phyloP scores from a whole-genome alignment of 441 rosid species.

The Arabidopsis lyrata region DNA sequence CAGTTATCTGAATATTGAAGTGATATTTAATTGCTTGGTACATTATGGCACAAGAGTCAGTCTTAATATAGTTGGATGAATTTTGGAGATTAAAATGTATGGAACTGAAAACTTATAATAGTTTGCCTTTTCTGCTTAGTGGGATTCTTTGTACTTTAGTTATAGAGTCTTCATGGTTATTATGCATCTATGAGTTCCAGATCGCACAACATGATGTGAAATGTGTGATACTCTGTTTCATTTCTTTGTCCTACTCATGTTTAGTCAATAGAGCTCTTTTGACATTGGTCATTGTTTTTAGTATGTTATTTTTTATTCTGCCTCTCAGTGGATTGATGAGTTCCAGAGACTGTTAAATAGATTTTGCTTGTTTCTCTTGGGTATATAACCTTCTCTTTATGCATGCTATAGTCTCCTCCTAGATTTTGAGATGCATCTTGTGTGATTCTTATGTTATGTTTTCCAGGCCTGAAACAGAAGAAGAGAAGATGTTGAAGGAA shows the following conservation, averaged over 20 bases:
- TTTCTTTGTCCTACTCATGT: not conserved
- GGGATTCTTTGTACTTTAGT: not conserved
- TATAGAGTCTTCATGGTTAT: not conserved
- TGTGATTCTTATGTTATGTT: conserved; percentile 18
- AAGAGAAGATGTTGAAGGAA: conserved; percentile 75
- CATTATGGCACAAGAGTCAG: not conserved
- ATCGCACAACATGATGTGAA: not conserved
- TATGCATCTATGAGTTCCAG: not conserved
- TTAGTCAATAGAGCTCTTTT: not conserved
- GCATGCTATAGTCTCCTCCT: conserved; percentile 5
- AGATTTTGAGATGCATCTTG: not conserved
- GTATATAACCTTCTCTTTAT: not conserved
- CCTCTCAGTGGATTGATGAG: not conserved
- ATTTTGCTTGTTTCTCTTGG: not conserved
- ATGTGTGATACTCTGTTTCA: not conserved
- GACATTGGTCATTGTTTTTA: not conserved
- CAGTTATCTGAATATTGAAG: conserved; percentile 9
- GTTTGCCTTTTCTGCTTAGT: not conserved
- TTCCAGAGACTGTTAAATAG: not conserved
- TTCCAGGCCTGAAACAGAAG: conserved; percentile 86
- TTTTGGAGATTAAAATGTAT: not conserved
- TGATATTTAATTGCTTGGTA: not conserved
- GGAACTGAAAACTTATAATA: not conserved
- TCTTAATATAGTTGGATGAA: conserved; percentile 1
- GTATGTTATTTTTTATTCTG: not conserved